Conservation (phyloP, 2,329 filamentous ascomycete species). For the Cryphonectria nitschkei region DNA sequence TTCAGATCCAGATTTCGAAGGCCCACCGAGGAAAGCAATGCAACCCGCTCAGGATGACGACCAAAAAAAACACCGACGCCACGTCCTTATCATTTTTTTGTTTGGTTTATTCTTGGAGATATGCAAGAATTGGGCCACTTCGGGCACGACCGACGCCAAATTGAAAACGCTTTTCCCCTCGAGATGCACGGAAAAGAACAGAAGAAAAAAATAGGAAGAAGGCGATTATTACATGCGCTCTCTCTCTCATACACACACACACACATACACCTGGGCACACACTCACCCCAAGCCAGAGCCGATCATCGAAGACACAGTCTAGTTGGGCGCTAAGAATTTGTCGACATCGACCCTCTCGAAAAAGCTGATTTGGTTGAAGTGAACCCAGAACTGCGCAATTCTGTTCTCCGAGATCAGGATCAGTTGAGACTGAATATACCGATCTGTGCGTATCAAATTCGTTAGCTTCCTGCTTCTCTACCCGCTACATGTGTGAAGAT, state of each 20-base stretch:
- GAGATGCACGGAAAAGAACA: neutral
- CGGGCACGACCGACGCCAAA: neutral
- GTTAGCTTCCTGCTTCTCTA: slow-evolving; percentile 16
- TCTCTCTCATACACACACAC: neutral
- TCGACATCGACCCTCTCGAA: slow-evolving; percentile 65
- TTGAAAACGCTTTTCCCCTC: neutral
- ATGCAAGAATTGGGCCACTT: neutral
- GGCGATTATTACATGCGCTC: neutral
- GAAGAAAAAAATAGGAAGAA: neutral
- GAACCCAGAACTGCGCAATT: slow-evolving; percentile 82
- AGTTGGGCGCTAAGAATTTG: slow-evolving; percentile 39
- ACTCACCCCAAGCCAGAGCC: neutral
- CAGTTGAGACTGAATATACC: slow-evolving; percentile 74
- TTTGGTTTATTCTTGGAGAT: neutral
- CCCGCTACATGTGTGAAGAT: neutral
- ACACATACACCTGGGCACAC: too few relatives aligned
- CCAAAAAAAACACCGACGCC: neutral
- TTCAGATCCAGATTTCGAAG: neutral
- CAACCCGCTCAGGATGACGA: neutral
- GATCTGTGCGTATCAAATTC: slow-evolving; percentile 54
- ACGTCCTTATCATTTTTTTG: neutral
- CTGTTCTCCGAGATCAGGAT: slow-evolving; percentile 77
- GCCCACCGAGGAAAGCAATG: neutral
- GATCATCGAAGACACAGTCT: neutral
- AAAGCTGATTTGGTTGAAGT: slow-evolving; percentile 62